These are phyloP conservation scores for Athelia psychrophila DNA, from an alignment of 1,284 basidiomycete genomes.

Conservation along the genomic window DNA sequence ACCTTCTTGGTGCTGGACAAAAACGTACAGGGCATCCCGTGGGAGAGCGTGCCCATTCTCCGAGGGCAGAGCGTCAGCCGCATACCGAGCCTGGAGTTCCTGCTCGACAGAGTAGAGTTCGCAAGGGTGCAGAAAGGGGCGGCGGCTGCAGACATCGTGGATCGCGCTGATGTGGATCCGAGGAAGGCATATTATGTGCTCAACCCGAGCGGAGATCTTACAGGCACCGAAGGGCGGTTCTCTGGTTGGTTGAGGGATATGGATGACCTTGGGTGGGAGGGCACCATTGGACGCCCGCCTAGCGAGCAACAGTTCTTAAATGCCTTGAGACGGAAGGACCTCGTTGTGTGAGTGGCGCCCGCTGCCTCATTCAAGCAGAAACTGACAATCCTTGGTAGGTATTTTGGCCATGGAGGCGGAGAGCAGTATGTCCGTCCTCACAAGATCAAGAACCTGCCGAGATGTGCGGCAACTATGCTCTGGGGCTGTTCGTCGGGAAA, in stretches of 20 bases:
- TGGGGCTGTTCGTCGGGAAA: conserved; percentile 98
- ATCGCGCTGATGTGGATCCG: conserved; percentile 59
- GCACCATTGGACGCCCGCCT: conserved; percentile 73
- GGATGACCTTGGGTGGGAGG: conserved; percentile 77
- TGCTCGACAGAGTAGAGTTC: conserved; percentile 78
- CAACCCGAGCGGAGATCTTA: conserved; percentile 91
- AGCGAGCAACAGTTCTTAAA: conserved; percentile 79
- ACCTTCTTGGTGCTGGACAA: conserved; percentile 91
- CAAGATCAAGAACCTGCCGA: conserved; percentile 75
- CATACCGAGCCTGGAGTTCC: conserved; percentile 86
- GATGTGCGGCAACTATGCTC: conserved; percentile 93
- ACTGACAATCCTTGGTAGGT: conserved; percentile 45
- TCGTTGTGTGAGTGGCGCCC: conserved; percentile 75
- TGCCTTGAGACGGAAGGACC: conserved; percentile 69
- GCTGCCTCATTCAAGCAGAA: background rate
- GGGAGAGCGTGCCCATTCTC: conserved; percentile 93
- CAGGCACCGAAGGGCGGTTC: conserved; percentile 83
- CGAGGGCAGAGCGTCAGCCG: conserved; percentile 86
- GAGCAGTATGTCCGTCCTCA: conserved; percentile 92
- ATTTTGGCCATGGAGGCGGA: conserved; percentile 96
- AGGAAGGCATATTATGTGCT: conserved; percentile 81
- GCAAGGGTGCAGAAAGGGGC: conserved; percentile 28
- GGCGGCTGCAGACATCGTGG: conserved; percentile 22
- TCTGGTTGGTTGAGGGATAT: conserved; percentile 72
- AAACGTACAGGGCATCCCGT: conserved; percentile 87